These are phyloP conservation scores for Neurospora sp. DNA, from an alignment of 495 filamentous ascomycete genomes.

Conservation along the genomic window DNA sequence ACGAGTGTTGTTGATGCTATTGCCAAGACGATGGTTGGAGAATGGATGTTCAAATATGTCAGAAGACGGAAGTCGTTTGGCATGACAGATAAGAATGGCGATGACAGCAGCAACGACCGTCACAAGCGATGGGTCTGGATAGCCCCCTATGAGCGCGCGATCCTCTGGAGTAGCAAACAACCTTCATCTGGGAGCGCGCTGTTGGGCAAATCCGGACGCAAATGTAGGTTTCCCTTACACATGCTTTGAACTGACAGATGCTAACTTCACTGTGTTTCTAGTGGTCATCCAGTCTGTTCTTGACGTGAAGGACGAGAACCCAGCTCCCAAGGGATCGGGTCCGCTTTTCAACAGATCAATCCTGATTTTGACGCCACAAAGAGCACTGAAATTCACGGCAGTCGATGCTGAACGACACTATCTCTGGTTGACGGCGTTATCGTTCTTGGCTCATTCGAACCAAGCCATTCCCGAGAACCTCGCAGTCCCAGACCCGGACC, in stretches of 20 bases:
- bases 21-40: conserved; percentile 95
- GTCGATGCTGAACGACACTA: conserved; percentile 77
- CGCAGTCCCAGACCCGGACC: conserved; percentile 43
- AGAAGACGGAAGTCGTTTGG: conserved; percentile 87
- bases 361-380: conserved; percentile 82
- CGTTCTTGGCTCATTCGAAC: conserved; percentile 81
- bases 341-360: conserved; percentile 85
- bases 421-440: conserved; percentile 87
- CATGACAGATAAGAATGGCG: conserved; percentile 53
- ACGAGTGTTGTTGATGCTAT: conserved; percentile 94
- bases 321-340: conserved; percentile 60
- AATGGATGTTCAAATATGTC: conserved; percentile 99
- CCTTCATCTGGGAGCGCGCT: conserved; percentile 77
- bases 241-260: background rate
- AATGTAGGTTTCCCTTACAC: conserved; percentile 53
- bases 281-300: conserved; percentile 93
- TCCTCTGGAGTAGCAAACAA: conserved; percentile 98
- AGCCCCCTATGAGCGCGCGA: conserved; percentile 86
- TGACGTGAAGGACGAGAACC: conserved; percentile 92
- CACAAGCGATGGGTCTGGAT: conserved; percentile 99
- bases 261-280: conserved; percentile 25
- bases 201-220: conserved; percentile 90
- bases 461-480: conserved; percentile 63
- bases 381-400: conserved; percentile 93
- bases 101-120: conserved; percentile 54